Evolutionary conservation across 495 filamentous ascomycete genomes (phyloP).

Genomic region (Pyrenula massariospora): DNA sequence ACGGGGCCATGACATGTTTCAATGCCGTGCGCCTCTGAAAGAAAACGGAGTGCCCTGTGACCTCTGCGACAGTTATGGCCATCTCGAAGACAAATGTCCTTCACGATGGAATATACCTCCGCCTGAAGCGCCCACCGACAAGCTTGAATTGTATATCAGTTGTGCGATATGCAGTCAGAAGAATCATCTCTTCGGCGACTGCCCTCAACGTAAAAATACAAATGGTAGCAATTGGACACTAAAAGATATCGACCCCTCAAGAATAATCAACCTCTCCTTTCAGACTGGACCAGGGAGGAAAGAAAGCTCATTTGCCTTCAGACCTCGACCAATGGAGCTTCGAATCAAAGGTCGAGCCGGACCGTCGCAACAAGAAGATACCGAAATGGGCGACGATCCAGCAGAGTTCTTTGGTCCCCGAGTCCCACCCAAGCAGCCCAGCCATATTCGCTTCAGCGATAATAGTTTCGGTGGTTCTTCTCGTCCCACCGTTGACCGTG

Average conservation of each 20-base stretch:
- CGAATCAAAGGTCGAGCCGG: background rate
- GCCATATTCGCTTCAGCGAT: background rate
- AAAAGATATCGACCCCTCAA: background rate
- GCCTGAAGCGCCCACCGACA: background rate
- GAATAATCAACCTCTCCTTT: background rate
- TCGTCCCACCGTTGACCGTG: background rate
- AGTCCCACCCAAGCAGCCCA: background rate
- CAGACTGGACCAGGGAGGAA: background rate
- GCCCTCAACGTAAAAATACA: background rate
- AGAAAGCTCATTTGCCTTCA: background rate
- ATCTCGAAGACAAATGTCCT: conserved; percentile 37
- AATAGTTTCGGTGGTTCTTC: background rate
- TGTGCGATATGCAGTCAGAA: conserved; percentile 20
- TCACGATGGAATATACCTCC: conserved; percentile 8
- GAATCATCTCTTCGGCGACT: conserved; percentile 7
- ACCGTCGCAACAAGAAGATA: background rate
- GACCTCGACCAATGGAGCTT: background rate
- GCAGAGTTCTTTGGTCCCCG: background rate
- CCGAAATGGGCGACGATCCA: background rate
- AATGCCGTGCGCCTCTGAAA: conserved; percentile 28
- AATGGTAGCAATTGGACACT: background rate
- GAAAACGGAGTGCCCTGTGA: conserved; percentile 30
- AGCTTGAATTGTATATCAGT: background rate
- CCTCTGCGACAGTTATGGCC: conserved; percentile 29
- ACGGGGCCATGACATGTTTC: conserved; percentile 25